phyloP scores from a whole-genome alignment of 768 basidiomycete genomes.

The Cubamyces sp. region DNA sequence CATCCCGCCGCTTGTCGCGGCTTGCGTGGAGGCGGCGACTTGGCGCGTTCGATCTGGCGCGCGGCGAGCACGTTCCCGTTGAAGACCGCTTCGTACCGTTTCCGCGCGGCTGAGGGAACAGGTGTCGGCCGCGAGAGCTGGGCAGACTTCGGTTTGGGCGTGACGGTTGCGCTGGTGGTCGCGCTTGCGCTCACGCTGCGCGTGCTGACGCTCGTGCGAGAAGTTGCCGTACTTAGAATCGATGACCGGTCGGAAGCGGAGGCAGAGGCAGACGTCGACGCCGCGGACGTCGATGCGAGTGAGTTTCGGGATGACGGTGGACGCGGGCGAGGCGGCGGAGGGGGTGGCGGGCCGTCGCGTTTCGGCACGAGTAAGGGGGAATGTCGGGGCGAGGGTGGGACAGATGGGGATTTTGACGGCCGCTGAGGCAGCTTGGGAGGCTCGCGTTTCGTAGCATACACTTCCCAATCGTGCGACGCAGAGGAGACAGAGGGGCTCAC shows the following conservation, averaged over 20 bases:
- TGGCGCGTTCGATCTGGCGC: constrained; percentile 38
- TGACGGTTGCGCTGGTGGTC: not conserved
- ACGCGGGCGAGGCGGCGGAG: constrained; percentile 26
- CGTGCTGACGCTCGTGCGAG: constrained; percentile 39
- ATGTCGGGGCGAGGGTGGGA: constrained; percentile 22
- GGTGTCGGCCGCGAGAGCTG: constrained; percentile 61
- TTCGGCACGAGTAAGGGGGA: constrained; percentile 20
- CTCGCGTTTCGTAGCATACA: constrained; percentile 25
- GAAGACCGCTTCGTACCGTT: constrained; percentile 72
- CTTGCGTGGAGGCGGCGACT: constrained; percentile 41
- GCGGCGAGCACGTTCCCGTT: constrained; percentile 57
- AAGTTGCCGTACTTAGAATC: constrained; percentile 51
- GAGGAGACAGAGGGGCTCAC: constrained; percentile 55
- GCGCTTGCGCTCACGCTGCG: constrained; percentile 26
- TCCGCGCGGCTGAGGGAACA: constrained; percentile 63
- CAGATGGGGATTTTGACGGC: constrained; percentile 26
- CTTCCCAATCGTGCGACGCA: constrained; percentile 36
- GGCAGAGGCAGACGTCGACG: constrained; percentile 29
- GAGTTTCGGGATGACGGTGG: constrained; percentile 44
- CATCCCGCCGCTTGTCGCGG: constrained; percentile 68
- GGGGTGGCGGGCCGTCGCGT: constrained; percentile 31
- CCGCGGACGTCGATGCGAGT: constrained; percentile 31
- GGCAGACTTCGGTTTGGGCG: constrained; percentile 31
- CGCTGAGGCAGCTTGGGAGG: constrained; percentile 37
- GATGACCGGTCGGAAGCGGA: constrained; percentile 64